Conservation (phyloP, 441 rosid species). For the Pelargonium cotyledonis region DNA sequence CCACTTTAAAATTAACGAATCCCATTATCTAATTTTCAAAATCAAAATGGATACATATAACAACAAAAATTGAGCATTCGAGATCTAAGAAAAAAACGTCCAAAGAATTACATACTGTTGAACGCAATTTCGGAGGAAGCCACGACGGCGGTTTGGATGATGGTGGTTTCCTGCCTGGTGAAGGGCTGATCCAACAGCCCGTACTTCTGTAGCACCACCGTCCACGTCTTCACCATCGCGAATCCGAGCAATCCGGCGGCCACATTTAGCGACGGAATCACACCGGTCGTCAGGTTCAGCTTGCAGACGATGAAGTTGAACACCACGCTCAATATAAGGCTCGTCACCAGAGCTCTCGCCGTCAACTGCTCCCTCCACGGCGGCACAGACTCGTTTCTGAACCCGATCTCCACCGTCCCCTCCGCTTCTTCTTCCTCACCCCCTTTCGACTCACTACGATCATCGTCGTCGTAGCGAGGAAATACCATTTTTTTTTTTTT, state of each 20-base stretch:
- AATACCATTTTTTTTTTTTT: too few species aligned
- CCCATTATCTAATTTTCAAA: too few species aligned
- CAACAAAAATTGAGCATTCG: too few species aligned
- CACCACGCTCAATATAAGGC: conserved; percentile 47
- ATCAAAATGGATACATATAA: too few species aligned
- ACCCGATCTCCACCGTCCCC: conserved; percentile 51
- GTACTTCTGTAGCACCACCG: conserved; percentile 33
- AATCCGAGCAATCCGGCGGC: conserved; percentile 83
- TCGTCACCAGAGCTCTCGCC: conserved; percentile 49
- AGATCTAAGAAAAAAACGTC: neutral
- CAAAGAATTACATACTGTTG: conserved; percentile 54
- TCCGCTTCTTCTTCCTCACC: too few species aligned
- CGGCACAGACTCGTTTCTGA: conserved; percentile 47
- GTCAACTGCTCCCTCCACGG: conserved; percentile 66
- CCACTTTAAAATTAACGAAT: too few species aligned
- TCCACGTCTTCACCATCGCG: conserved; percentile 54
- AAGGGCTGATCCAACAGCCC: conserved; percentile 65
- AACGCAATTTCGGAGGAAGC: conserved; percentile 93
- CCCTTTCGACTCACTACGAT: too few species aligned
- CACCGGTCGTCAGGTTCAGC: conserved; percentile 84
- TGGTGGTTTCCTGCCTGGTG: conserved; percentile 81
- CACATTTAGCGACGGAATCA: conserved; percentile 78
- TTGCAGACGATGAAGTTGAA: conserved; percentile 83
- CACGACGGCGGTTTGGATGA: conserved; percentile 78
- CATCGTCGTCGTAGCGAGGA: too few species aligned